Conservation (phyloP, 2,329 filamentous ascomycete species). For the Bipolaris oryzae region DNA sequence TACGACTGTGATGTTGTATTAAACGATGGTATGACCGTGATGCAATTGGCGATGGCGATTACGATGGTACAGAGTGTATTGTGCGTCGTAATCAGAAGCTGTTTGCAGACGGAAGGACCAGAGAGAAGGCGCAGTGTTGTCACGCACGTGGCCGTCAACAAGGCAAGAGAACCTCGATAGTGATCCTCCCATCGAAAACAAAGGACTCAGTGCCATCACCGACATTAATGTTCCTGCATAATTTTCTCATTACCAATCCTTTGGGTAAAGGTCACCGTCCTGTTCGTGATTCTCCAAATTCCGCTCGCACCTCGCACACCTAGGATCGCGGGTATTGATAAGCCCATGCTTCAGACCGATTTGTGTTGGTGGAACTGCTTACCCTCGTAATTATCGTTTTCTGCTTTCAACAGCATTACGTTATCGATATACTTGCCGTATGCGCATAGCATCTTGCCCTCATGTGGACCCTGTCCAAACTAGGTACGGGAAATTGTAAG, state of each 20-base stretch:
- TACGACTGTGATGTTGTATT: background rate
- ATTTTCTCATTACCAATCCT: constrained; percentile 44
- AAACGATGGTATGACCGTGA: constrained; percentile 6
- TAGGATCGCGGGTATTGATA: background rate
- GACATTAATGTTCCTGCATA: constrained; percentile 40
- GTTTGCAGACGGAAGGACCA: background rate
- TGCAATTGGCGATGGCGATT: background rate
- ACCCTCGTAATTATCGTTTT: constrained; percentile 33
- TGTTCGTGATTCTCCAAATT: constrained; percentile 47
- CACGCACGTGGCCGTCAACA: background rate
- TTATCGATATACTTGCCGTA: constrained; percentile 52
- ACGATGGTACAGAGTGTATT: background rate
- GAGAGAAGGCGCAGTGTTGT: background rate
- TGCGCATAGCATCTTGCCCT: constrained; percentile 50
- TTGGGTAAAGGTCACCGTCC: constrained; percentile 48
- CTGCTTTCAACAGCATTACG: constrained; percentile 36
- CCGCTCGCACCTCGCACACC: constrained; percentile 47
- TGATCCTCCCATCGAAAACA: background rate
- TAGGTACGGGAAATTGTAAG: background rate
- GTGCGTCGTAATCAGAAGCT: background rate
- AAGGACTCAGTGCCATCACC: background rate
- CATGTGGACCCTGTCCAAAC: constrained; percentile 52
- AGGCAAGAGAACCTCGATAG: background rate
- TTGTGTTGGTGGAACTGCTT: background rate
- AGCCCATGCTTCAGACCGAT: background rate